phyloP scores from a whole-genome alignment of 1,284 basidiomycete genomes.

The Tilletia setariae region DNA sequence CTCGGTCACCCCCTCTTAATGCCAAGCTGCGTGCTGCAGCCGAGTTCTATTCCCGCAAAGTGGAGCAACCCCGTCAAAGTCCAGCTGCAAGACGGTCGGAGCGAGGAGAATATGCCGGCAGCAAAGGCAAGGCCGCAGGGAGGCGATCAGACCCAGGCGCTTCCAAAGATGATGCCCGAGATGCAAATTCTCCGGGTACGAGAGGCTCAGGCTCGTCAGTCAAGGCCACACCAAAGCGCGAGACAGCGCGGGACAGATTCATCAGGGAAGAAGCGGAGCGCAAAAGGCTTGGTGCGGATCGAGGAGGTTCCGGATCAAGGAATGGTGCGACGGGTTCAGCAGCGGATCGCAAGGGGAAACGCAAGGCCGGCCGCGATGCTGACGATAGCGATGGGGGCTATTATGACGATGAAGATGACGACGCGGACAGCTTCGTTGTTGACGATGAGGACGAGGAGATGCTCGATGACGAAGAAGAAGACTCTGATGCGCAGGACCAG shows the following conservation, averaged over 20 bases:
- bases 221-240: conserved; percentile 24
- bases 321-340: background rate
- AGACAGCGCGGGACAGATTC: conserved; percentile 43
- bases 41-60: background rate
- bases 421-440: conserved; percentile 28
- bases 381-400: conserved; percentile 1
- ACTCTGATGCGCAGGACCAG: conserved; percentile 14
- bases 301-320: too few species aligned
- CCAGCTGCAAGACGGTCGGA: background rate
- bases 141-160: too few species aligned
- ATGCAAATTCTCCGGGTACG: background rate
- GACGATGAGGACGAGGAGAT: conserved; percentile 29
- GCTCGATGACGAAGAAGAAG: conserved; percentile 23
- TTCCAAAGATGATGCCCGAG: background rate
- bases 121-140: background rate
- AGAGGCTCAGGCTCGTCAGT: background rate
- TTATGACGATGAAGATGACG: conserved; percentile 26
- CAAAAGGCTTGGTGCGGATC: conserved; percentile 5
- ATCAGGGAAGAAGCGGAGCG: conserved; percentile 40
- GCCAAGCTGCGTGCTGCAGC: background rate
- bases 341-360: background rate
- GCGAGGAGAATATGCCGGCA: too few species aligned
- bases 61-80: background rate
- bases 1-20: background rate
- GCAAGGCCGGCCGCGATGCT: background rate